Conservation (phyloP, 2,329 filamentous ascomycete species). For the Alternaria conjuncta region DNA sequence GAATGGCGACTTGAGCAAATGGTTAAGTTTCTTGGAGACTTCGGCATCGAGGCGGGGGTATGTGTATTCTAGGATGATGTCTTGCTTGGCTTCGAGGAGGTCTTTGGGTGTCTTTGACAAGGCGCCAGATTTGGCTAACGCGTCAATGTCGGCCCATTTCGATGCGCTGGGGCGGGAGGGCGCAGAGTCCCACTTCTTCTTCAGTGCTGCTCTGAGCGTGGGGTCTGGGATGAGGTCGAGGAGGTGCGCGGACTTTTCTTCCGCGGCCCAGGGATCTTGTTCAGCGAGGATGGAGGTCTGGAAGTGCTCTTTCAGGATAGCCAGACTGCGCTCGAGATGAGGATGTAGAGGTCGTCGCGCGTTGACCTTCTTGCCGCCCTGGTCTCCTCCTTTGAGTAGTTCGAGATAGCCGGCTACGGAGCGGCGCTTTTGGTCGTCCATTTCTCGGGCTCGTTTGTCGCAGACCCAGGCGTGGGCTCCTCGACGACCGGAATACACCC, state of each 20-base stretch:
- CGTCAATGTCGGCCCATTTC: constrained; percentile 96
- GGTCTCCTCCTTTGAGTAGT: constrained; percentile 82
- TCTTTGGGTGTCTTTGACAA: constrained; percentile 75
- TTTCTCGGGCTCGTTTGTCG: constrained; percentile 80
- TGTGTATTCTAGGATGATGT: constrained; percentile 95
- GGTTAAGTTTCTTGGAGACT: constrained; percentile 96
- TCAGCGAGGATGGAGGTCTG: constrained; percentile 78
- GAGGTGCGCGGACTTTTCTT: constrained; percentile 76
- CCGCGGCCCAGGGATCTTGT: constrained; percentile 80
- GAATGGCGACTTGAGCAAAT: constrained; percentile 96
- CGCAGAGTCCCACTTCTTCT: constrained; percentile 88
- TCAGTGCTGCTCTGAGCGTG: constrained; percentile 75
- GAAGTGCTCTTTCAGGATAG: constrained; percentile 85
- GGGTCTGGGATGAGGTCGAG: constrained; percentile 85
- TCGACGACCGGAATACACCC: constrained; percentile 97
- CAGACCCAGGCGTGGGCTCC: constrained; percentile 99
- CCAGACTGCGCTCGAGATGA: constrained; percentile 84
- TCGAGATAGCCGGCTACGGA: constrained; percentile 91
- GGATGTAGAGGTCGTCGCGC: constrained; percentile 85
- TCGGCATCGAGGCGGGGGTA: constrained; percentile 97
- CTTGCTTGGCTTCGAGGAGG: constrained; percentile 88
- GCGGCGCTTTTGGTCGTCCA: constrained; percentile 85
- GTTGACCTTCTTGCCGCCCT: constrained; percentile 87
- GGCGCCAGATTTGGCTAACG: constrained; percentile 77
- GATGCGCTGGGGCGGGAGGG: constrained; percentile 76